Base-by-base conservation (phyloP, 208 protist genomes). In the Trypanosoma brucei region DNA sequence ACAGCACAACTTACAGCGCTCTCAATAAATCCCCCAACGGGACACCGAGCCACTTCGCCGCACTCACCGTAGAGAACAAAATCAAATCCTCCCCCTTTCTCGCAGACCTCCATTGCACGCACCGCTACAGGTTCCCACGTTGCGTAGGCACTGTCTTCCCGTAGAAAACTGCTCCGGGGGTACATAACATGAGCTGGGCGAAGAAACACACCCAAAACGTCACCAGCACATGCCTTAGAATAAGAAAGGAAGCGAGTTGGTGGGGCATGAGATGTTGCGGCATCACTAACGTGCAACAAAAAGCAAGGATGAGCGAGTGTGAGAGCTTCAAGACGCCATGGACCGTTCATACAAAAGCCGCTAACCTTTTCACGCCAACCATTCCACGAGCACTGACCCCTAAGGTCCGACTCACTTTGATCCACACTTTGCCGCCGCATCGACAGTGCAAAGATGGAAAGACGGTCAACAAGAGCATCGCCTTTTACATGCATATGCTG, bases 241-340 rank as follows among this genome's bases (percentile, higher is more conserved):
- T 48, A n/a, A 11, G 6, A 46, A 11, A 33, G 22, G 31, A 9
- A 11, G 14, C 35, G 39, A 48, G 33, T 7, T 42, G 35, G 39
- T n/a, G 30, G 35, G 8, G 36, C 9, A 13, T n/a, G 54, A 8
- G 8, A 42, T 33, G n/a, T 22, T 42, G 13, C 9, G 31, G 6
- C 54, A 9, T 44, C 49, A 34, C 51, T 9, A n/a, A 22, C 22
- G 34, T 70, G 64, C 37, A 70, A 31, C 13, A 79, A 42, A 67
- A 79, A 79, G 0, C 58, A 68, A 3, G 73, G 73, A 55, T 79
- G 60, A 1, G 73, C 59, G 34, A 79, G 59, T 31, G 73, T 71
- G 30, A 79, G 53, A 3, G 57, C 61, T 11, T 59, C 56, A 39
- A 79, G 6, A 48, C 52, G 55, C 73, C 73, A 79, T 14, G 73